Conservation (phyloP, 768 basidiomycete genomes). For the Calvatia gigantea region DNA sequence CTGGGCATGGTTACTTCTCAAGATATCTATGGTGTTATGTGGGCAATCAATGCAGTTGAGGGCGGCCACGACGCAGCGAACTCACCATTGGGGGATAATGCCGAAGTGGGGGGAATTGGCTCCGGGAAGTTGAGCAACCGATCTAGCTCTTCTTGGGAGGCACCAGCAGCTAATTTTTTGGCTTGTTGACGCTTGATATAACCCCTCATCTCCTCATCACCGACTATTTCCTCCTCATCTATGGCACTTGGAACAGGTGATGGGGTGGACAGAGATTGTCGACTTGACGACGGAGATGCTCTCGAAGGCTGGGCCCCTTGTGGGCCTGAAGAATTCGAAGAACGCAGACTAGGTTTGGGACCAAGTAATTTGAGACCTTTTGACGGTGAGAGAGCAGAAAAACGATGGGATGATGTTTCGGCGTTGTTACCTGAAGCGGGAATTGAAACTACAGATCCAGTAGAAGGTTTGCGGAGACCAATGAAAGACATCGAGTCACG, state of each 20-base stretch:
- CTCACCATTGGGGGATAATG: constrained; percentile 70
- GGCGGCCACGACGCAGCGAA: constrained; percentile 15
- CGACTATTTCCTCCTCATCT: constrained; percentile 84
- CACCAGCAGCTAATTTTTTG: constrained; percentile 80
- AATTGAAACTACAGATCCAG: constrained; percentile 72
- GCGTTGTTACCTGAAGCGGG: constrained; percentile 42
- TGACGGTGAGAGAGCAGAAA: constrained; percentile 83
- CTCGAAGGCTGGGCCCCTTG: constrained; percentile 53
- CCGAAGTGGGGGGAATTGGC: constrained; percentile 66
- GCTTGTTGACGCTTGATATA: constrained; percentile 90
- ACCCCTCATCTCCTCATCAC: constrained; percentile 96
- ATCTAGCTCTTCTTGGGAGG: constrained; percentile 84
- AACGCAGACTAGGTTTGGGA: constrained; percentile 65
- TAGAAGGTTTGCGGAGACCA: constrained; percentile 78
- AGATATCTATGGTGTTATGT: constrained; percentile 41
- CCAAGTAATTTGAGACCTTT: constrained; percentile 78
- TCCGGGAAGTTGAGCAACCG: constrained; percentile 91
- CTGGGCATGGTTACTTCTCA: constrained; percentile 63
- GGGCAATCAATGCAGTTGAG: constrained; percentile 9
- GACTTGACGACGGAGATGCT: constrained; percentile 64
- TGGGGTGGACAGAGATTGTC: constrained; percentile 77
- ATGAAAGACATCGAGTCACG: constrained; percentile 80
- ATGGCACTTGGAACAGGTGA: constrained; percentile 76
- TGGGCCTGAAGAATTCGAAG: constrained; percentile 45
- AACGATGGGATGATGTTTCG: constrained; percentile 50